Conservation (phyloP, 73 alveolate genomes). For the Tetrahymena borealis region DNA sequence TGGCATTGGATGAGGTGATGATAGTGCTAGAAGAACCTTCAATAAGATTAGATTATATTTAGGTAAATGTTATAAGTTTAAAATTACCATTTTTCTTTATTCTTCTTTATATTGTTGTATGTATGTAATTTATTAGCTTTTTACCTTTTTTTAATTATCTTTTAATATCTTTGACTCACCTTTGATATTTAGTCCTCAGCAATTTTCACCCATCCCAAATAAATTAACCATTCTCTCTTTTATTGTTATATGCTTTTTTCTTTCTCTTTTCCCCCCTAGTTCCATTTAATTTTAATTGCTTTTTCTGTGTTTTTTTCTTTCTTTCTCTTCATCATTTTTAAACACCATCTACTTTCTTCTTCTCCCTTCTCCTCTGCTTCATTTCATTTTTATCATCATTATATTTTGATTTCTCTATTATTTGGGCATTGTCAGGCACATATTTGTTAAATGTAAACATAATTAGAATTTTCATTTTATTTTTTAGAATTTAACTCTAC, state of each 20-base stretch:
- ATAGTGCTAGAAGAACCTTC: background rate
- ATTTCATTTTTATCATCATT: background rate
- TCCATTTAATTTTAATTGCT: background rate
- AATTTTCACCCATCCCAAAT: background rate
- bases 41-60: background rate
- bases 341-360: background rate
- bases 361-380: background rate
- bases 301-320: background rate
- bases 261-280: background rate
- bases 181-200: background rate
- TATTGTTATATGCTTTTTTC: background rate
- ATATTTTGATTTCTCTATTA: background rate
- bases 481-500: background rate
- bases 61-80: background rate
- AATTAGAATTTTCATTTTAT: background rate
- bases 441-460: background rate
- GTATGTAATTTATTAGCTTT: background rate
- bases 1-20: background rate
- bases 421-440: background rate
- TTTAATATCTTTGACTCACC: background rate
- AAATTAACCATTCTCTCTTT: background rate
- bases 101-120: background rate
- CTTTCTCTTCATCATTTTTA: background rate
- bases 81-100: background rate
- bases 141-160: background rate